Evolutionary conservation across 441 rosid species (phyloP).

Genomic region (Sinapis alba): DNA sequence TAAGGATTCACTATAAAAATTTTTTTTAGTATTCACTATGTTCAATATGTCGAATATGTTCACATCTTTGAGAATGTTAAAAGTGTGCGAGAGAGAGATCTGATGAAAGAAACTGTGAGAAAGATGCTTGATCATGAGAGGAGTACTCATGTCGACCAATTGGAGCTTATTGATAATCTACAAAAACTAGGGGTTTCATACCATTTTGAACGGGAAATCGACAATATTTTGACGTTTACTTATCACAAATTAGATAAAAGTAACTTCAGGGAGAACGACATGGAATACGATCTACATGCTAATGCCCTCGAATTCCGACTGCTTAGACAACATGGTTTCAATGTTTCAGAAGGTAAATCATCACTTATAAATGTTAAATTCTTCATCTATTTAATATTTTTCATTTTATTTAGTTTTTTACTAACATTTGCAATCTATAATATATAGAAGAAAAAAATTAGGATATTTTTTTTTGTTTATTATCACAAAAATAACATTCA

Average conservation of each 20-base stretch:
- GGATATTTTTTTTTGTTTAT: too few relatives aligned
- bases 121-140: slow-evolving; percentile 25
- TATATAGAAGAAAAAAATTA: too few relatives aligned
- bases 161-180: slow-evolving; percentile 43
- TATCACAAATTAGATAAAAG: neutral
- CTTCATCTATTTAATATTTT: neutral
- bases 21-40: too few relatives aligned
- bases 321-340: slow-evolving; percentile 39
- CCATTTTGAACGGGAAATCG: slow-evolving; percentile 42
- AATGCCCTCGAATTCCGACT: slow-evolving; percentile 39
- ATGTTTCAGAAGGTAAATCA: slow-evolving; percentile 33
- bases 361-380: neutral
- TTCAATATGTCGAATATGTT: neutral
- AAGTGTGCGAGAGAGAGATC: slow-evolving; percentile 9
- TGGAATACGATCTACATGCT: slow-evolving; percentile 29
- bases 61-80: slow-evolving; percentile 1
- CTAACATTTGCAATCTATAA: too few relatives aligned
- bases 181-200: slow-evolving; percentile 47
- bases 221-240: slow-evolving; percentile 1
- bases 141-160: slow-evolving; percentile 16
- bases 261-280: neutral
- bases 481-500: too few relatives aligned
- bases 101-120: slow-evolving; percentile 24
- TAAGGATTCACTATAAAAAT: neutral
- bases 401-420: too few relatives aligned